Base-by-base conservation (phyloP, 2,329 filamentous ascomycete species). In the Colletotrichum magnum region DNA sequence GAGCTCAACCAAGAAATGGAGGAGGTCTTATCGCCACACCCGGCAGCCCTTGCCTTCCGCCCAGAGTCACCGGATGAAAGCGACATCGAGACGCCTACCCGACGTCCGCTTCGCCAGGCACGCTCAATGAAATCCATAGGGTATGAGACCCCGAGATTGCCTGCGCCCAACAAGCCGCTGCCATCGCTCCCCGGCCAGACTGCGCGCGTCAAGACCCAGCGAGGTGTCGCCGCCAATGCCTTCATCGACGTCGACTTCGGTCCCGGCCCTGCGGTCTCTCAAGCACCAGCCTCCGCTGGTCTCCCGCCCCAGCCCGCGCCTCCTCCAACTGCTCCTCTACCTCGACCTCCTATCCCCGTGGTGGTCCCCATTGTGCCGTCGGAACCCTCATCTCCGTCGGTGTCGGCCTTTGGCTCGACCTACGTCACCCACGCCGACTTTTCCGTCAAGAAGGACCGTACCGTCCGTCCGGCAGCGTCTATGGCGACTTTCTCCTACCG, bases 1-100 rank as follows among this genome's bases (percentile, higher is more conserved):
- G 62, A 69, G 39, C 41, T 69, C 43, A 16, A 67, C 28, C 62
- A 62, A 26, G 67, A 69, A 39, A 60, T 69, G 62, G 63, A 61
- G 13, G 51, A 57, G 7, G 45, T 69, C 4, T 36, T 69, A 4
- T 69, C 62, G 13, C 67, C 62, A 16, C 63, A 28, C 21, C 36
- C 62, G 4, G 51, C 51, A 13, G 56, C 50, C 6, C 45, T 67
- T 16, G 50, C n/a, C 24, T n/a, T 26, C 4, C 24, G 18, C 4
- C 24, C 52, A 5, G 18, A 50, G 6, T 36, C 67, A 0, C 18
- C 16, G 9, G 52, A 67, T 16, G 45, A 45, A 6, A 32, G 26
- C 12, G 45, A 69, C 3, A 16, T 67, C 9, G 62, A 60, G 18
- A 69, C 67, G 39, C 67, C 67, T 7, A 67, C 63, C 2, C 67